Base-by-base conservation (phyloP, 257 asterid species). In the Lycium ferocissimum region DNA sequence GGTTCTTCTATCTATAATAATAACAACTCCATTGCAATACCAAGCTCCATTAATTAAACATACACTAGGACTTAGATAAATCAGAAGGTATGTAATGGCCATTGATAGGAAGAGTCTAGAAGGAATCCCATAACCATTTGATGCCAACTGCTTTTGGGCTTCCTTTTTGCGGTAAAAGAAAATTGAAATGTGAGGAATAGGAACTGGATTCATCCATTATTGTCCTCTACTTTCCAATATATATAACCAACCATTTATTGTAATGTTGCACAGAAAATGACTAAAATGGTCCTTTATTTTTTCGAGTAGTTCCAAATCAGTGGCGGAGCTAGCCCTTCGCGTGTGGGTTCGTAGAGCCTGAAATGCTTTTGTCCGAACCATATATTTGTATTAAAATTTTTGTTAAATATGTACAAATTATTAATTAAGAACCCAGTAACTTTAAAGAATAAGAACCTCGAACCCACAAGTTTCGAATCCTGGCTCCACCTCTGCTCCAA, bases 171-270 rank as follows among this genome's bases (percentile, higher is more conserved):
- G 26, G 63, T 51, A 13, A 51, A 76, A 14, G 47, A 76, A 51
- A 76, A 76, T 26, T 76, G 63, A 76, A 76, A 14, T 26, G 7
- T 51, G 63, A 51, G 47, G 63, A 76, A 26, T 76, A 51, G 82
- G 82, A 51, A 76, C 63, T 51, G 9, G 63, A 76, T 76, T 76
- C 82, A 76, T 51, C 81, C 45, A 6, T 49, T 75, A 47, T 47
- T n/a, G 20, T 75, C 81, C 22, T 20, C 81, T 5, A 47, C 38
- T 49, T 22, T 75, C 11, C 81, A 13, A 6, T 26, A 26, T 26
- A 26, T 22, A 20, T 49, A 67, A 2, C 62, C 81, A 75, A 11
- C 81, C 43, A 75, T 75, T 75, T 75, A 75, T 75, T 75, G 53
- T 26, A 26, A 26, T 26, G 33, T 26, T 26, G 33, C 33, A 26